phyloP scores from a whole-genome alignment of 148 eudicot species.

The Arctostaphylos glauca region DNA sequence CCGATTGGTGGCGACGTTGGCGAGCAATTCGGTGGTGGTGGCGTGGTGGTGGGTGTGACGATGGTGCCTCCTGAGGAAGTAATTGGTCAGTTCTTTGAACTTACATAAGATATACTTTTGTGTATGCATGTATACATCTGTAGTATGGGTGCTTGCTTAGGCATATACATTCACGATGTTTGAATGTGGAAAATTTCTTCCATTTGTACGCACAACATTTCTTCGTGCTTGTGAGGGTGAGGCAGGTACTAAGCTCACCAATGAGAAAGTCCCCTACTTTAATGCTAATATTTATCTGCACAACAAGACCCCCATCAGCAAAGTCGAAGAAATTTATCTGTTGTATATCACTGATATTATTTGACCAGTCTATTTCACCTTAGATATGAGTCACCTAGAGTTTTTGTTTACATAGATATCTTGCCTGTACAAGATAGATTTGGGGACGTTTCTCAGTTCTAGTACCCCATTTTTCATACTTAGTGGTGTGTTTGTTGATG shows the following conservation, averaged over 20 bases:
- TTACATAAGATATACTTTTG: no score
- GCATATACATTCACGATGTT: background rate
- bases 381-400: no score
- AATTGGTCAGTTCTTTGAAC: no score
- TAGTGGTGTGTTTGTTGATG: background rate
- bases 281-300: slow-evolving; percentile 90
- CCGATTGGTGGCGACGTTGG: no score
- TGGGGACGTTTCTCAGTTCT: no score
- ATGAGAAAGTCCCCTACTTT: slow-evolving; percentile 88
- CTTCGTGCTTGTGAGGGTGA: slow-evolving; percentile 87
- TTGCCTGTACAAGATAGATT: no score
- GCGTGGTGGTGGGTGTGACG: no score
- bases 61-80: no score
- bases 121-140: background rate
- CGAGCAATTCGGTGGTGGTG: no score
- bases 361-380: no score
- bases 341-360: no score
- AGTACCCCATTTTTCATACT: background rate
- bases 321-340: slow-evolving; percentile 91
- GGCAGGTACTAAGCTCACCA: slow-evolving; percentile 82
- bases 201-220: slow-evolving; percentile 46
- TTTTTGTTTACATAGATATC: no score
- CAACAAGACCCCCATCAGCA: slow-evolving; percentile 87
- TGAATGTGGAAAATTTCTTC: background rate
- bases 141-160: background rate